phyloP scores from a whole-genome alignment of 176 grass and related monocot genomes.

The Avena sativa region DNA sequence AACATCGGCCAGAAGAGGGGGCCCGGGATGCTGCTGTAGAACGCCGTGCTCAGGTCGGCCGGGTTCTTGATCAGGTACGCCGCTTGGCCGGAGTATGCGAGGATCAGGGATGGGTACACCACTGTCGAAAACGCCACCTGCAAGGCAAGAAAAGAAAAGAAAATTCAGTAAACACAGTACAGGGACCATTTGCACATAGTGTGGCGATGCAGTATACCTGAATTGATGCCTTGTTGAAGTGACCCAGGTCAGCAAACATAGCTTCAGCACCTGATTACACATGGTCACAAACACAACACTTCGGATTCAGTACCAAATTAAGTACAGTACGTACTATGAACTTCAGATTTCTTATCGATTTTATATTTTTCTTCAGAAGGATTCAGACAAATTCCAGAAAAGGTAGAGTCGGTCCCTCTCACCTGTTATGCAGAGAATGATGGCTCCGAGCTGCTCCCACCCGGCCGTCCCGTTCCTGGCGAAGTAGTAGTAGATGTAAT shows the following conservation, averaged over 20 bases:
- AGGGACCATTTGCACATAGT: background rate
- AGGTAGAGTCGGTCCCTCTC: too few relatives aligned
- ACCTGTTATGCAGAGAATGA: slow-evolving; percentile 74
- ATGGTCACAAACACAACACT: too few relatives aligned
- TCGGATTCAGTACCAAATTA: background rate
- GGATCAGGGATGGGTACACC: slow-evolving; percentile 64
- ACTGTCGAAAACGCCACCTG: slow-evolving; percentile 56
- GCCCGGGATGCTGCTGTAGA: slow-evolving; percentile 64
- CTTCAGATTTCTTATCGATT: background rate
- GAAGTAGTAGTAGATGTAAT: slow-evolving; percentile 73
- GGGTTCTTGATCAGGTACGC: slow-evolving; percentile 73
- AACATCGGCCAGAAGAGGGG: slow-evolving; percentile 69
- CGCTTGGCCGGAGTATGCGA: slow-evolving; percentile 56
- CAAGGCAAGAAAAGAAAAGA: background rate
- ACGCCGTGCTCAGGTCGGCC: slow-evolving; percentile 47
- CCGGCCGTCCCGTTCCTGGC: slow-evolving; percentile 38
- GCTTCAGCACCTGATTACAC: slow-evolving; percentile 68
- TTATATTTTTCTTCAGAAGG: too few relatives aligned
- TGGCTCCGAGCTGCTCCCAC: slow-evolving; percentile 66
- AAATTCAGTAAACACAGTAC: background rate
- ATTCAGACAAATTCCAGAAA: background rate
- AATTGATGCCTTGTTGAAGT: slow-evolving; percentile 71
- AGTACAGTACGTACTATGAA: too few relatives aligned
- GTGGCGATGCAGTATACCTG: slow-evolving; percentile 44
- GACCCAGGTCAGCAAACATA: slow-evolving; percentile 76